phyloP scores from a whole-genome alignment of 2,329 filamentous ascomycete genomes.

The Epichloe coenophiala region DNA sequence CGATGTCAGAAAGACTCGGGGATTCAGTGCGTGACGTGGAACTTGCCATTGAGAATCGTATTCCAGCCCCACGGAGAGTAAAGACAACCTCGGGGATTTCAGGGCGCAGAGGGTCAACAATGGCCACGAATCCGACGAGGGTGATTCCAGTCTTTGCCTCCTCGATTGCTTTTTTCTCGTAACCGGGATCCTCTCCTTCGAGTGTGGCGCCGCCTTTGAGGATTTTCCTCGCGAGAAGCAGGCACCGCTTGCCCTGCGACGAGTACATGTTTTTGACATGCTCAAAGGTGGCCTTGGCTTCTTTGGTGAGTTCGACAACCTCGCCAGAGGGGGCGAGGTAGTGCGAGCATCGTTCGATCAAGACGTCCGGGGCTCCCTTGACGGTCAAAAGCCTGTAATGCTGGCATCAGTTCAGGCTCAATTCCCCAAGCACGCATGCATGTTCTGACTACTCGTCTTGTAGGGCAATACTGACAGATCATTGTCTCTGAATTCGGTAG shows the following conservation, averaged over 20 bases:
- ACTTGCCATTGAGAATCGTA: conserved; percentile 62
- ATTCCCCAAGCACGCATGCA: no score
- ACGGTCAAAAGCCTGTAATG: conserved; percentile 48
- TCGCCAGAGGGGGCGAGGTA: conserved; percentile 43
- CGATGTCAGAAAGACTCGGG: not conserved
- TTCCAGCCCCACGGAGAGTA: conserved; percentile 55
- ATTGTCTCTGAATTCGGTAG: conserved; percentile 18
- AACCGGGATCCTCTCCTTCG: conserved; percentile 21
- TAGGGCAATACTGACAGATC: conserved; percentile 20
- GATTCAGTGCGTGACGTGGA: not conserved
- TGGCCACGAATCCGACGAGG: conserved; percentile 61
- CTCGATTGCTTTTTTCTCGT: conserved; percentile 42
- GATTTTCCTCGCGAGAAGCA: conserved; percentile 50
- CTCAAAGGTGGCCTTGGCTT: conserved; percentile 34
- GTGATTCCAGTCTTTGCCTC: conserved; percentile 44
- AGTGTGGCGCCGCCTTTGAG: conserved; percentile 29
- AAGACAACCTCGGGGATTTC: conserved; percentile 56
- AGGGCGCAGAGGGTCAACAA: conserved; percentile 64
- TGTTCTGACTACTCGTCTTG: no score
- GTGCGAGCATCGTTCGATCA: conserved; percentile 48
- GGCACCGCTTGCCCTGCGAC: conserved; percentile 51
- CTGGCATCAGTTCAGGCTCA: not conserved
- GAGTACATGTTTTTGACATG: conserved; percentile 56
- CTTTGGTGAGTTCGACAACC: conserved; percentile 32
- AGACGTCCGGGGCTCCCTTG: conserved; percentile 65